Evolutionary conservation across 805 yeast species (phyloP), one percentile per base, ranked within the genome.

Genomic region (Metschnikowia noctiluminum): DNA sequence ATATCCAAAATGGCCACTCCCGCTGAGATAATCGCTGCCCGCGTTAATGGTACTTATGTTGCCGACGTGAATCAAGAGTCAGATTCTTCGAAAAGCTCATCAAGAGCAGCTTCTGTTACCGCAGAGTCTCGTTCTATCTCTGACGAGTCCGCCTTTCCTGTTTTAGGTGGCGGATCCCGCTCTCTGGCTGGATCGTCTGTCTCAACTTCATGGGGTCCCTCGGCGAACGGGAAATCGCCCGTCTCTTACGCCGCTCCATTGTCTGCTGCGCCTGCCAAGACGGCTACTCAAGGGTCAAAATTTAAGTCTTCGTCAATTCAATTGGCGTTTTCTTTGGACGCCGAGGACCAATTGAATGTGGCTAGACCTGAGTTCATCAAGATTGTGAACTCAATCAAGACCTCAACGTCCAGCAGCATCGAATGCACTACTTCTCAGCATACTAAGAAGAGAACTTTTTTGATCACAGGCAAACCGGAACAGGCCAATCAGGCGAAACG

Each of bases 401-500:
- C 80, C 50, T 67, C 73, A 34, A 76, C 83, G 52, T 70, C 76
- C 41, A 87, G 90, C 47, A 80, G 81, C 52, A 81, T 90, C 53
- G 96, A 90, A 64, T 86, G 95, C 47, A 88, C 96, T 46, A 74
- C 89, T 47, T 86, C 95, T 40, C 80, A 81, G 58, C 79, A 79
- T 55, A 82, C 87, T 50, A 85, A 84, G 55, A 84, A 82, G 63
- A 84, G 96, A 70, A 87, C 94, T 28, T 89, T 89, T 61, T 77
- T 91, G 62, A 80, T 92, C 56, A 78, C 84, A 59, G 98, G 97
- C 60, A 76, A 78, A 50, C 79, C 84, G 27, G 80, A 71, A 13
- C 79, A 80, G 46, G 90, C 89, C 48, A 75, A 73, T 46, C 70
- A 67, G 40, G 97, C 95, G 49, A 85, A 84, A 65, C 79, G 89